A percentile compares a stretch with the other conserved stretches of the same genome.
phyloP scores from a whole-genome alignment of 352 stramenopile species.

The Phytophthora macrochlamydospora region DNA sequence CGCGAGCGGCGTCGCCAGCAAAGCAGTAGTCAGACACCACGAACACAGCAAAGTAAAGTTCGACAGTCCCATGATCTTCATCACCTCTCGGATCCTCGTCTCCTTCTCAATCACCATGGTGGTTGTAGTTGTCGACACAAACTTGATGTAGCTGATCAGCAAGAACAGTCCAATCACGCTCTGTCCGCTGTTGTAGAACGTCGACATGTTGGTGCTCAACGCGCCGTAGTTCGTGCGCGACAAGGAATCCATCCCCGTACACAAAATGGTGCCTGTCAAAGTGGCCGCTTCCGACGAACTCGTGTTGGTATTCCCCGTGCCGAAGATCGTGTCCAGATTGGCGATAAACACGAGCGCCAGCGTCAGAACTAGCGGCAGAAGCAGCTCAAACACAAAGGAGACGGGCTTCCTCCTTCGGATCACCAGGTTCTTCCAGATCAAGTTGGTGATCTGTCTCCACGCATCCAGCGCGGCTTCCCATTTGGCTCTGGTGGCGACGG shows the following conservation, averaged over 20 bases:
- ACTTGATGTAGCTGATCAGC: conserved; percentile 65
- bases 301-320: conserved; percentile 15
- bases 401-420: conserved; percentile 53
- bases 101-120: conserved; percentile 85
- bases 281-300: conserved; percentile 25
- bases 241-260: conserved; percentile 37
- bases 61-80: conserved; percentile 86
- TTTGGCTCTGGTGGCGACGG: conserved; percentile 19
- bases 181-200: conserved; percentile 71
- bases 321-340: conserved; percentile 61
- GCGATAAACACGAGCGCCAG: conserved; percentile 62
- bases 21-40: conserved; percentile 55
- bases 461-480: conserved; percentile 35
- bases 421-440: conserved; percentile 78
- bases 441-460: conserved; percentile 62
- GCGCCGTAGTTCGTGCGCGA: conserved; percentile 38
- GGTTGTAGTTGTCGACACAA: conserved; percentile 69
- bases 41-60: conserved; percentile 66
- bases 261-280: conserved; percentile 33
- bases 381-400: conserved; percentile 61
- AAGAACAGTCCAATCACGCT: conserved; percentile 67
- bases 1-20: conserved; percentile 54
- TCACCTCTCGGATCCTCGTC: conserved; percentile 76
- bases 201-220: conserved; percentile 48
- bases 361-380: conserved; percentile 58